Base-by-base conservation (phyloP, 345 rosid genomes). In the Laguncularia racemosa region DNA sequence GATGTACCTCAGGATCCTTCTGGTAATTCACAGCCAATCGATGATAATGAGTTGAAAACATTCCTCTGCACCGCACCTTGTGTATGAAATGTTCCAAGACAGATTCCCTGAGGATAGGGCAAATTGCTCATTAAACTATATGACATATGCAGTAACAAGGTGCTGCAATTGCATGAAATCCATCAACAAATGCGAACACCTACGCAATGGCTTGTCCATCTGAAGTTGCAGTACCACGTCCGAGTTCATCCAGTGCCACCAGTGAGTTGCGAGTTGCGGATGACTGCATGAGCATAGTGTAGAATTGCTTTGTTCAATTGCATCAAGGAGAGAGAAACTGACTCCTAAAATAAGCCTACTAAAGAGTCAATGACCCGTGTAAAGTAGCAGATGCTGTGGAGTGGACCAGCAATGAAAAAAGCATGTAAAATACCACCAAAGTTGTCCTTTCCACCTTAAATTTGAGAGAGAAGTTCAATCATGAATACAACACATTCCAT, bases 201-300 rank as follows among this genome's bases (percentile, higher is more conserved):
- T 79, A 93, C 97, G 99, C 99, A 74, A 93, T 93, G 71, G 99
- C 99, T 76, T 93, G 97, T 64, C 98, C 98, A 76, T 92, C 98
- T 55, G 97, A 92, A 52, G 98, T 86, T 28, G 97, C 81, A 53
- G 98, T 86, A 66, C 98, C 98, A n/a, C 96, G 81, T 50, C 97
- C 97, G 66, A 92, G 95, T 79, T 92, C 98, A 79, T 92, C 98
- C 61, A 89, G 71, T 49, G 85, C 91, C 77, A 92, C 97, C 67
- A 92, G 60, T 28, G 98, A 92, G 65, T 85, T 79, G 48, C 61
- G 57, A 48, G 96, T 85, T 18, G 99, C 96, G 1, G 88, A 81
- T 50, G 92, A 73, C 99, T 93, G 84, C 62, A 76, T 50, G 47
- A 58, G 45, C 13, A 13, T 16, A 50, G 50, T 17, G 23, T 33